Evolutionary conservation across 1,139 yeast species (phyloP), one percentile per base, ranked within the genome.

Genomic region (Pichia cactophila): DNA sequence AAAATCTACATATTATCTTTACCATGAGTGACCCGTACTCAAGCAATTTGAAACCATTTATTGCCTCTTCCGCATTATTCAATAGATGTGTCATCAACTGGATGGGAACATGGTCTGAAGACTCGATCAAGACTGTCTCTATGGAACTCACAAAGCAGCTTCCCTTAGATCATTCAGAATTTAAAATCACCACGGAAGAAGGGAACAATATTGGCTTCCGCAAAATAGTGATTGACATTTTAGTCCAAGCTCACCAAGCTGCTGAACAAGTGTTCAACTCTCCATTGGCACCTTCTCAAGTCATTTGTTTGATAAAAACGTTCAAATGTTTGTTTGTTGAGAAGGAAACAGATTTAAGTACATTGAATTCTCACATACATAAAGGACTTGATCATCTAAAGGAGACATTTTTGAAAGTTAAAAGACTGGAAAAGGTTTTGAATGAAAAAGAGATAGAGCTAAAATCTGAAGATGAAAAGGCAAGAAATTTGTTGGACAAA

Each of bases 1-100:
- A 70, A 35, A 87, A 89, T 56, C 69, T 92, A 36, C 97, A 92
- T 63, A 90, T 90, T 28, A 78, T 89, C 0, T 88, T 90, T 61
- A 86, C 89, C 0, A 76, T 88, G 58, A 77, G 80, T 53, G 83
- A 83, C 12, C 75, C 83, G 3, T 67, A 70, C 5, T 60, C 68
- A 1, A 17, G 47, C 1, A 48, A 48, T 14, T 50, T 57, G 0
- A 56, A 63, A 5, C 59, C 65, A 58, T 74, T 82, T 3, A 73
- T 84, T 6, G 74, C 90, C 0, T 90, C 97, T 0, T 96, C 97
- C 0, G 97, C 98, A 0, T 69, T 92, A 39, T 84, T 88, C 67
- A 92, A 92, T 61, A 73, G 98, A 60, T 92, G 97, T 69, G 95
- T 88, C 4, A 67, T 90, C 41, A 81, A 83, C 61, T 88, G 95